phyloP scores from a whole-genome alignment of 805 yeast species.

The Candida fluviatilis region DNA sequence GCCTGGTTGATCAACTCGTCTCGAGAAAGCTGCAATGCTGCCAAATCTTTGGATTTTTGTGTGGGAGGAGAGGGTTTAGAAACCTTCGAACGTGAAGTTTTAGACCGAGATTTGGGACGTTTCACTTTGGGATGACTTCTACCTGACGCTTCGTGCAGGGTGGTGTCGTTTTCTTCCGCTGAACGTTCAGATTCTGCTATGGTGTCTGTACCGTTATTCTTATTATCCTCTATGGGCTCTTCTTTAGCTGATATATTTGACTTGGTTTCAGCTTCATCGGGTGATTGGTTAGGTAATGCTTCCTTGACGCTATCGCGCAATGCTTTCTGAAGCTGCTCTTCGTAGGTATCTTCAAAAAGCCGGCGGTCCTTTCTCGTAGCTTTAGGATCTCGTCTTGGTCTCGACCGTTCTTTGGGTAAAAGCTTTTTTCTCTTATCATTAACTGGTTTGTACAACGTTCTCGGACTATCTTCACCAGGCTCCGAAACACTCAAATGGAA shows the following conservation, averaged over 20 bases:
- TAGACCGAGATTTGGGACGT: background rate
- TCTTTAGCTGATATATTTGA: slow-evolving; percentile 7
- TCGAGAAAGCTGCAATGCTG: slow-evolving; percentile 16
- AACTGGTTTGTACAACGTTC: slow-evolving; percentile 39
- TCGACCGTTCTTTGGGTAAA: slow-evolving; percentile 16
- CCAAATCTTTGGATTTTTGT: slow-evolving; percentile 14
- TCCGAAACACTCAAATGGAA: slow-evolving; percentile 54
- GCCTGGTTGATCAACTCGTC: slow-evolving; percentile 61
- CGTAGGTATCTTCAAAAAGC: slow-evolving; percentile 31
- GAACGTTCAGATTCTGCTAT: slow-evolving; percentile 8
- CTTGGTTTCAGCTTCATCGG: slow-evolving; percentile 1
- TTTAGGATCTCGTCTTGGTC: slow-evolving; percentile 11
- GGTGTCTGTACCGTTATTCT: slow-evolving; percentile 4
- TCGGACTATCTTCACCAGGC: slow-evolving; percentile 13
- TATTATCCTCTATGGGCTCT: slow-evolving; percentile 10
- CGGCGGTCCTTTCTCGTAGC: slow-evolving; percentile 27
- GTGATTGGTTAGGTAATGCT: slow-evolving; percentile 1
- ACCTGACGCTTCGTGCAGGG: slow-evolving; percentile 2
- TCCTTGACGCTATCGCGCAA: slow-evolving; percentile 56
- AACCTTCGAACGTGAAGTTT: background rate
- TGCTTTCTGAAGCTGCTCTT: slow-evolving; percentile 44
- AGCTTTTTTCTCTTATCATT: slow-evolving; percentile 39
- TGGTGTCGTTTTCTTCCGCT: slow-evolving; percentile 6
- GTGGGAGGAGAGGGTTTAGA: slow-evolving; percentile 6
- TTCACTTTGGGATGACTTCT: background rate